Percentiles rank a stretch among this genome's conserved stretches.
Evolutionary conservation across 768 basidiomycete genomes (phyloP).

Genomic region (Suillus placidus): DNA sequence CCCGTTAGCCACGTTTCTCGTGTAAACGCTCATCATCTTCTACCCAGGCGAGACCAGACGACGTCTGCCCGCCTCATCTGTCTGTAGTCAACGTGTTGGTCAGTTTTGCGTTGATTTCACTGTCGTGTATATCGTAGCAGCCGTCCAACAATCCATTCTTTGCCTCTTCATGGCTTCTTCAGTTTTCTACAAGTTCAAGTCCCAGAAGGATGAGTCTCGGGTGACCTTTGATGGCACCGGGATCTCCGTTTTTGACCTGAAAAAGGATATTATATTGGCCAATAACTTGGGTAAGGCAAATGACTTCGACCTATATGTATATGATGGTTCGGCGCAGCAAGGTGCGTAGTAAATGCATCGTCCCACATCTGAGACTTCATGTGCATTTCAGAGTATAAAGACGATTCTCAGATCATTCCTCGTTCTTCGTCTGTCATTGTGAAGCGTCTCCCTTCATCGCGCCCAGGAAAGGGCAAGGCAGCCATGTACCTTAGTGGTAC

Average conservation of each 20-base stretch:
- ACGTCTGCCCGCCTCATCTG: conserved; percentile 19
- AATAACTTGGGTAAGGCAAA: conserved; percentile 96
- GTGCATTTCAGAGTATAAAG: conserved; percentile 73
- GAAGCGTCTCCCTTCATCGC: conserved; percentile 81
- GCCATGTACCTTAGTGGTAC: conserved; percentile 70
- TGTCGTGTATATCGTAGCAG: conserved; percentile 21
- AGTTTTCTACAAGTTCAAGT: conserved; percentile 98
- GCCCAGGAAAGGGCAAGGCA: conserved; percentile 83
- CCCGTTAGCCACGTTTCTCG: conserved; percentile 15
- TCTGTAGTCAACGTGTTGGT: conserved; percentile 27
- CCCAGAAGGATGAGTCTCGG: conserved; percentile 91
- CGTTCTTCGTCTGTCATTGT: conserved; percentile 94
- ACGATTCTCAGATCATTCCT: conserved; percentile 90
- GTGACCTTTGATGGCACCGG: conserved; percentile 98
- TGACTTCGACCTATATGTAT: conserved; percentile 93
- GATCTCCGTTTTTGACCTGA: conserved; percentile 98
- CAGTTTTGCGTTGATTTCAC: conserved; percentile 16
- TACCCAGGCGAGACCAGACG: conserved; percentile 8
- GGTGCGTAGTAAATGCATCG: conserved; percentile 49
- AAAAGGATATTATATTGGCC: conserved; percentile 96
- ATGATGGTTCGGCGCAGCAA: conserved; percentile 85
- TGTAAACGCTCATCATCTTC: conserved; percentile 5
- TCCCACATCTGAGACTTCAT: conserved; percentile 9
- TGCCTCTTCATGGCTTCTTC: conserved; percentile 73
- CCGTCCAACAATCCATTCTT: conserved; percentile 19